Evolutionary conservation across 495 filamentous ascomycete genomes (phyloP).

Genomic region (Penicillium flavigenum): DNA sequence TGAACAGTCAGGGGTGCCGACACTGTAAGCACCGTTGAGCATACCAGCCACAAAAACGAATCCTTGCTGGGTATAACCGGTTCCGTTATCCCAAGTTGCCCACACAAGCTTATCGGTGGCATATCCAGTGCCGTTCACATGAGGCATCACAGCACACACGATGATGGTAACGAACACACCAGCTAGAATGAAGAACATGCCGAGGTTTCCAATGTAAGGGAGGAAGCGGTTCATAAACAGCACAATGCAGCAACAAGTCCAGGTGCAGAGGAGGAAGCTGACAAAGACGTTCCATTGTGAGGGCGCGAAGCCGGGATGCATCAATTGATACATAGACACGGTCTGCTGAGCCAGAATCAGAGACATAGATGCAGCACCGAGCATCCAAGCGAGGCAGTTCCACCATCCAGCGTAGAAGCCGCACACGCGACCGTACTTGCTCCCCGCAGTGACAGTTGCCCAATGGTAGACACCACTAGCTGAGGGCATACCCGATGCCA

Average conservation of each 20-base stretch:
- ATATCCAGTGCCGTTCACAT: slow-evolving; percentile 43
- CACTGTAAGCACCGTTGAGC: slow-evolving; percentile 81
- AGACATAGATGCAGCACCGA: slow-evolving; percentile 63
- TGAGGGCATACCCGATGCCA: slow-evolving; percentile 79
- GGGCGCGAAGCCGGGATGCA: slow-evolving; percentile 61
- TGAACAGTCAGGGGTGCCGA: slow-evolving; percentile 76
- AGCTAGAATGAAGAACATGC: slow-evolving; percentile 65
- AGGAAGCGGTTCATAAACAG: slow-evolving; percentile 69
- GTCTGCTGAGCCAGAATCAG: slow-evolving; percentile 67
- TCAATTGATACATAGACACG: slow-evolving; percentile 68
- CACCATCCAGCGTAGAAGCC: slow-evolving; percentile 80
- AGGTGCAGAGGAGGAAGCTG: slow-evolving; percentile 63
- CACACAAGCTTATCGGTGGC: slow-evolving; percentile 61
- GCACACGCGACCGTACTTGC: slow-evolving; percentile 60
- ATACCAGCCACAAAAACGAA: slow-evolving; percentile 80
- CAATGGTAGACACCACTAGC: slow-evolving; percentile 83
- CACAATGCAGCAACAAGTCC: slow-evolving; percentile 62
- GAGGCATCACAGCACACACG: slow-evolving; percentile 73
- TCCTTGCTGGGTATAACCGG: slow-evolving; percentile 65
- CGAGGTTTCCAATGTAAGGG: slow-evolving; percentile 64
- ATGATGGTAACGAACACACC: slow-evolving; percentile 72
- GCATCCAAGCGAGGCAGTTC: slow-evolving; percentile 77
- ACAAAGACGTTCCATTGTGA: slow-evolving; percentile 77
- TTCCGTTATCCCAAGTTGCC: slow-evolving; percentile 63
- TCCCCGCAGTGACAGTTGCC: slow-evolving; percentile 71